A percentile compares a stretch with the other conserved stretches of the same genome.
These are phyloP conservation scores for Sistotremastrum niveocremeum DNA, from an alignment of 768 basidiomycete genomes.

Conservation along the genomic window DNA sequence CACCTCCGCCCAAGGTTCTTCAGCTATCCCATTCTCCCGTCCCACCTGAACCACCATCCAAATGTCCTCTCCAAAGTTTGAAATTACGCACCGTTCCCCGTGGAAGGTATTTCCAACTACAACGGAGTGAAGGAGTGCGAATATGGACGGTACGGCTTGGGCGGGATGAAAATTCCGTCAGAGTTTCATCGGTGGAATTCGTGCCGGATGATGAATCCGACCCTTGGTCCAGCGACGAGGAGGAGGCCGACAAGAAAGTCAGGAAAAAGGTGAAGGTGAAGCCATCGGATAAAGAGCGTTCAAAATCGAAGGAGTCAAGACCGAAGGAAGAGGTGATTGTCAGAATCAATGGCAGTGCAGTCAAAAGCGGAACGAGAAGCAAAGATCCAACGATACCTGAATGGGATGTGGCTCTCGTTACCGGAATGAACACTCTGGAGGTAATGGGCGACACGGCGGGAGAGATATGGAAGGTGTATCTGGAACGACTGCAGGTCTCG, in stretches of 20 bases:
- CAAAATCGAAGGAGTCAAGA: slow-evolving; percentile 30
- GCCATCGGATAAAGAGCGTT: slow-evolving; percentile 7
- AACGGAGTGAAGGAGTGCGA: slow-evolving; percentile 58
- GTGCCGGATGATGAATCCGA: slow-evolving; percentile 3
- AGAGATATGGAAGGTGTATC: slow-evolving; percentile 56
- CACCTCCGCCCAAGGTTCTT: not conserved
- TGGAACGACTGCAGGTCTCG: slow-evolving; percentile 24
- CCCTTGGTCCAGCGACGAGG: not conserved
- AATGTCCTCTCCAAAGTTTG: slow-evolving; percentile 23
- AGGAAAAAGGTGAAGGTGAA: slow-evolving; percentile 3
- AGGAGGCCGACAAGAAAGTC: slow-evolving; percentile 7
- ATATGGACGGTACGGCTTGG: slow-evolving; percentile 57
- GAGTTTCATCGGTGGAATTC: slow-evolving; percentile 26
- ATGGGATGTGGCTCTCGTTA: slow-evolving; percentile 50
- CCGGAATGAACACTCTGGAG: slow-evolving; percentile 53
- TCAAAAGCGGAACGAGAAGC: not conserved
- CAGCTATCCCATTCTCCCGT: not conserved
- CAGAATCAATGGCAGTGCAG: slow-evolving; percentile 40
- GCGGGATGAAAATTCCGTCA: slow-evolving; percentile 40
- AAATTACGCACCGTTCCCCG: slow-evolving; percentile 43
- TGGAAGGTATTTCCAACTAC: slow-evolving; percentile 43
- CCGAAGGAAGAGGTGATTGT: slow-evolving; percentile 42
- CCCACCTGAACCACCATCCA: slow-evolving; percentile 4
- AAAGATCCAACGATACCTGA: slow-evolving; percentile 9
- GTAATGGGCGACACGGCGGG: slow-evolving; percentile 55